Evolutionary conservation across 192 early-diverging fungal species (phyloP).

Genomic region (Powellomyces hirtus): DNA sequence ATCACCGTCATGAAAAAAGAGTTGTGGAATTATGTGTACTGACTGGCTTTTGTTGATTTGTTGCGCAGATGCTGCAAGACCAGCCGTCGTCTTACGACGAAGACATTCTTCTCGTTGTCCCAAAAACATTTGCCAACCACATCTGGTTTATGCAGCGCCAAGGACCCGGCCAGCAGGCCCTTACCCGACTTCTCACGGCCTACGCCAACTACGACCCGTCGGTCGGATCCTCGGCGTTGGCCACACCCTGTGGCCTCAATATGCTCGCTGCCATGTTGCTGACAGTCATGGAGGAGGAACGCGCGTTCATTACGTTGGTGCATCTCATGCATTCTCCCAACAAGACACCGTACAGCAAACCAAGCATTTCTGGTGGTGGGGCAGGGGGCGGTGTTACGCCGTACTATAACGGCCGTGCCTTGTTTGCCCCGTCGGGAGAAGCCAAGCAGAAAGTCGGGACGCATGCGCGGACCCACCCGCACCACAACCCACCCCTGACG

Average conservation of each 20-base stretch:
- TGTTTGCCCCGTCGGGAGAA: not conserved
- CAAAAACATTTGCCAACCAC: slow-evolving; percentile 23
- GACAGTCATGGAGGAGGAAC: slow-evolving; percentile 25
- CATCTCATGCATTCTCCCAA: slow-evolving; percentile 14
- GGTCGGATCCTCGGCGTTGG: not conserved
- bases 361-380: not conserved
- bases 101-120: not conserved
- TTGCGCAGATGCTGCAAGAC: not conserved
- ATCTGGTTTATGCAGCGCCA: slow-evolving; percentile 28
- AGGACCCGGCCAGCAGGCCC: slow-evolving; percentile 19
- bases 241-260: not conserved
- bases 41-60: not conserved
- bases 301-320: slow-evolving; percentile 22
- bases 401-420: not conserved
- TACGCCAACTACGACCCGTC: slow-evolving; percentile 2
- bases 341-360: not conserved
- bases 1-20: too few relatives aligned
- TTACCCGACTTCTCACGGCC: slow-evolving; percentile 8
- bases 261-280: slow-evolving; percentile 13
- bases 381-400: not conserved
- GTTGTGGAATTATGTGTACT: too few relatives aligned
- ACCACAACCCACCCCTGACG: not conserved
- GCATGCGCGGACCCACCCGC: too few relatives aligned
- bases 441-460: too few relatives aligned
- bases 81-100: slow-evolving; percentile 7